Base-by-base conservation (phyloP, 176 grass and related monocot genomes). In the Zizania latifolia region DNA sequence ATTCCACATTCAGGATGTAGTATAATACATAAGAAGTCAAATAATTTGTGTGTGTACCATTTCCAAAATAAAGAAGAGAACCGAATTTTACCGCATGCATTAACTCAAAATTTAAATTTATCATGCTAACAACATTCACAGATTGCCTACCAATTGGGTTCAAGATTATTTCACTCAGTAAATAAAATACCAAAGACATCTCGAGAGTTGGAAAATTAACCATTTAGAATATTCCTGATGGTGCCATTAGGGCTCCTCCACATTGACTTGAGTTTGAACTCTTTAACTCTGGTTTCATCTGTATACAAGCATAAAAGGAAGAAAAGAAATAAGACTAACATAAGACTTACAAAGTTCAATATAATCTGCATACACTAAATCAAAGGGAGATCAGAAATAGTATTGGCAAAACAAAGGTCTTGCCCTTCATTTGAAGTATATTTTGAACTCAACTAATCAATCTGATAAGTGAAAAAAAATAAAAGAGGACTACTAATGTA, bases 241-340 rank as follows among this genome's bases (percentile, higher is more conserved):
- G 86, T 84, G 76, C 86, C 81, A 19, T 88, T 88, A 45, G 81
- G 86, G 54, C 86, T 88, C 36, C 81, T 79, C 86, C 86, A 88
- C 81, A 88, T 88, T 15, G 86, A 84, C 55, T 88, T 88, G 43
- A 88, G 81, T 14, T 84, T 88, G 60, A 88, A 84, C 57, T 88
- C 81, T n/a, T n/a, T 76, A 22, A 88, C 71, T 74, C 86, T 84
- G 45, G 76, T 84, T 79, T 88, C 81, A 77, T 87, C 79, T 82
- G 66, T 30, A 82, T 65, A 58, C 30, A 38, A 65, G 35, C 27
- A 48, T 10, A 34, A 36, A 6, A n/a, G n/a, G n/a, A n/a, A n/a
- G 5, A 0, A 68, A 60, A 76, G 11, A 74, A 33, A 17, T 8
- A 72, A 72, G 17, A 41, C 14, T n/a, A n/a, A 68, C 41, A 48